Percentiles rank a stretch among this genome's conserved stretches.
These are phyloP conservation scores for Talaromyces sp. DNA, from an alignment of 2,329 filamentous ascomycete species.

Conservation along the genomic window DNA sequence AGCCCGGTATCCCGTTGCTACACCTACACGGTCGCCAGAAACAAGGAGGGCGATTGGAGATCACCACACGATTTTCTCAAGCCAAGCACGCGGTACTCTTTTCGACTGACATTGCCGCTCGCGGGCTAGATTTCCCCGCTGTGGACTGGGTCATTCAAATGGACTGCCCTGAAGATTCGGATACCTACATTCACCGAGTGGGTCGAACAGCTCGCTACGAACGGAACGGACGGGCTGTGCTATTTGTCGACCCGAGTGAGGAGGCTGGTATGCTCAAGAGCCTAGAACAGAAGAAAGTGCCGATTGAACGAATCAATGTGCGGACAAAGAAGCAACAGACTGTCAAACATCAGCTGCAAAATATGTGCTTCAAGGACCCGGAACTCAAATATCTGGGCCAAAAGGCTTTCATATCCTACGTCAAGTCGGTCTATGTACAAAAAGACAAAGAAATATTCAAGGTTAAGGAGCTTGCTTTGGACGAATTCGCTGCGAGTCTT, in stretches of 20 bases:
- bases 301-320: conserved; percentile 79
- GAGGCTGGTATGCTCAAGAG: conserved; percentile 85
- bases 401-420: conserved; percentile 91
- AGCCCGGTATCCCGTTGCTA: conserved; percentile 86
- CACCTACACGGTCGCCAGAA: conserved; percentile 94
- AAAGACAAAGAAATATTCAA: conserved; percentile 90
- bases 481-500: conserved; percentile 77
- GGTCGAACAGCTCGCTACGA: conserved; percentile 93
- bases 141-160: conserved; percentile 99
- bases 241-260: conserved; percentile 90
- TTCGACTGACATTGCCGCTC: conserved; percentile 89
- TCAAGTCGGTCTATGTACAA: conserved; percentile 77
- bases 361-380: conserved; percentile 92
- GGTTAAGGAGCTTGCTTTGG: conserved; percentile 73
- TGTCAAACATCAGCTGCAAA: conserved; percentile 79
- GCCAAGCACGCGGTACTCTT: conserved; percentile 85
- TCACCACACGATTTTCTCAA: conserved; percentile 74
- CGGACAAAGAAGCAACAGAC: conserved; percentile 83
- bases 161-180: conserved; percentile 94
- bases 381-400: conserved; percentile 93
- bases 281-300: conserved; percentile 83
- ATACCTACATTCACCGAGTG: conserved; percentile 96
- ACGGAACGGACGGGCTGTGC: conserved; percentile 75
- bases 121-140: conserved; percentile 90
- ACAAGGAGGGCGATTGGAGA: conserved; percentile 79